Evolutionary conservation across 179 eudicot genomes (phyloP), one percentile per base, ranked within the genome.

Genomic region (Drosera spatulata): DNA sequence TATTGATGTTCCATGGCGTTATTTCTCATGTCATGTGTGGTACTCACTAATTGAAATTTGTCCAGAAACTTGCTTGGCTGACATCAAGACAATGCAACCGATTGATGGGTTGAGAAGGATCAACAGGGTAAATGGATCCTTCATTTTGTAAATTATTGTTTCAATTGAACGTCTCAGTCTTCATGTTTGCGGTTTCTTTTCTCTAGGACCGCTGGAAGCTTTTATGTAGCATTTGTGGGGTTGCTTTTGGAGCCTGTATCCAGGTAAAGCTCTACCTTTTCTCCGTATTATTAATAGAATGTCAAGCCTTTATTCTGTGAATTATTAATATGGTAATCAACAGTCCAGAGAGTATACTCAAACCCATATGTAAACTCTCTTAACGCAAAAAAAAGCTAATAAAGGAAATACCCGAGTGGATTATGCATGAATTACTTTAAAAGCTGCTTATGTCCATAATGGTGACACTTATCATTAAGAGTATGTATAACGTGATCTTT

Each of bases 171-270:
- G 33, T 14, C 8, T 55, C 58, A 33, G 3, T 55, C 4, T 6
- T 12, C 14, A 58, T 38, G 7, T 38, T 3, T 40, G 12, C 46
- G 10, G 22, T 10, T 7, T 69, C n/a, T n/a, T n/a, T n/a, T n/a
- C n/a, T n/a, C 56, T 69, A 93, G 99, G 95, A 89, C 61, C 95
- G 99, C 44, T 93, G 99, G 99, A 93, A 85, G 79, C 91, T 93
- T 50, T 62, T 85, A 57, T 93, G 99, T 62, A 86, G 95, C 85
- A 86, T 93, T 61, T 93, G 99, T 66, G 80, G 80, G 70, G 85
- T 86, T 71, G 62, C 99, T 40, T 85, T 85, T 80, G 99, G 99
- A 67, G 99, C 99, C 48, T 93, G 99, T 64, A 93, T 93, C 60
- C 99, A 93, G 99, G 97, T 84, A 63, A 69, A 15, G 59, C 46